Evolutionary conservation across 257 asterid species (phyloP).

Genomic region (Plantago elongata): DNA sequence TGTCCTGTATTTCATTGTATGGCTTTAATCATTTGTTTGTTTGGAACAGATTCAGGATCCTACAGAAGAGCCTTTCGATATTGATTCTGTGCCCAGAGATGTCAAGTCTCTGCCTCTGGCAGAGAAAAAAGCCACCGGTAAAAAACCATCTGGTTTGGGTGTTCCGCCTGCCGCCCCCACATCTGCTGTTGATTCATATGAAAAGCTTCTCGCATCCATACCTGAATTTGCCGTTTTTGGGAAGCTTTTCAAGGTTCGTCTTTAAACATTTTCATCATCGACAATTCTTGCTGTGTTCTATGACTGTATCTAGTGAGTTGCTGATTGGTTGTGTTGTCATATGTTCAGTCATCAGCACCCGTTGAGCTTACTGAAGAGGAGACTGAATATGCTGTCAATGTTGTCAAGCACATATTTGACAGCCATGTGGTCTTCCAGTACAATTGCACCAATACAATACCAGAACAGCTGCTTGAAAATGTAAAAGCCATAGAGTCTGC

Average conservation of each 20-base stretch:
- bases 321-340: conserved; percentile 17
- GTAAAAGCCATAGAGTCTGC: conserved; percentile 31
- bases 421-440: conserved; percentile 87
- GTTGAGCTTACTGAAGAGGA: conserved; percentile 99
- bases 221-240: conserved; percentile 88
- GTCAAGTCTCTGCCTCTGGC: conserved; percentile 89
- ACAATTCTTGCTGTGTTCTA: neutral
- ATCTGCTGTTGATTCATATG: conserved; percentile 76
- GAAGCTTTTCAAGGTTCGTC: conserved; percentile 87
- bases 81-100: conserved; percentile 75
- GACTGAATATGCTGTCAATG: conserved; percentile 96
- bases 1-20: conserved; percentile 10
- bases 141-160: conserved; percentile 83
- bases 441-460: conserved; percentile 95
- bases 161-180: conserved; percentile 73
- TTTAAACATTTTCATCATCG: conserved; percentile 3
- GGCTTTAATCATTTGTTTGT: conserved; percentile 10
- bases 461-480: conserved; percentile 89
- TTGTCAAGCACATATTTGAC: conserved; percentile 93
- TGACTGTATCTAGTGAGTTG: conserved; percentile 17
- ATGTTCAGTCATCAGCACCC: conserved; percentile 82
- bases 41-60: conserved; percentile 57
- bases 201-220: conserved; percentile 63
- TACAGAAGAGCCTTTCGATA: conserved; percentile 81
- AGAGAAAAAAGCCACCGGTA: conserved; percentile 91